Conservation (phyloP, 768 basidiomycete species). For the Phallus indusiatus region DNA sequence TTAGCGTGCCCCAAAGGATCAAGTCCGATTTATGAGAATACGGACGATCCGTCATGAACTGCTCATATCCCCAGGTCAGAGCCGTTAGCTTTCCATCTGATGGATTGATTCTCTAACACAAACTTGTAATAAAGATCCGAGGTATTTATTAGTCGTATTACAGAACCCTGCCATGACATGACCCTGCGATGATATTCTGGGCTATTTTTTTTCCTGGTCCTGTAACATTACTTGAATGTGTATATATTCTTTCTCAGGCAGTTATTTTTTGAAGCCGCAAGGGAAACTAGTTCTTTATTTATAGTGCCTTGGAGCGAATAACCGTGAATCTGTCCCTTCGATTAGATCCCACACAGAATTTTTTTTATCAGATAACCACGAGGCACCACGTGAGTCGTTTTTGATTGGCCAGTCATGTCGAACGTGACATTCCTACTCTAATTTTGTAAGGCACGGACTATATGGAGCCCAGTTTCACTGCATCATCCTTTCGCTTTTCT, state of each 20-base stretch:
- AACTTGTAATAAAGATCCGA: slow-evolving; percentile 44
- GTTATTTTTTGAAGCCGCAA: too few species aligned
- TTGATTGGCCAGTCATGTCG: background rate
- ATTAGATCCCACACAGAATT: background rate
- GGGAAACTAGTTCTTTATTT: too few species aligned
- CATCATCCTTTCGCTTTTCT: background rate
- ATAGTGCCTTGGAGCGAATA: background rate
- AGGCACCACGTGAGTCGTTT: background rate
- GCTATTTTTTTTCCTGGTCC: too few species aligned
- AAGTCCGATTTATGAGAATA: slow-evolving; percentile 81
- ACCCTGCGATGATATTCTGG: background rate
- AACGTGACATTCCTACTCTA: background rate
- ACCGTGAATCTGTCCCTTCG: background rate
- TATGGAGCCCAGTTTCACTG: too few species aligned
- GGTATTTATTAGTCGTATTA: slow-evolving; percentile 74
- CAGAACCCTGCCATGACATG: slow-evolving; percentile 56
- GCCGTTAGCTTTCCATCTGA: background rate
- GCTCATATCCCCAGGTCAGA: slow-evolving; percentile 86
- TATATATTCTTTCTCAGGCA: too few species aligned
- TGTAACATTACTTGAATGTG: too few species aligned
- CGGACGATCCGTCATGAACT: slow-evolving; percentile 86
- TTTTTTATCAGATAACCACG: background rate
- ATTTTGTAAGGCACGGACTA: background rate
- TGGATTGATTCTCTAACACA: background rate
- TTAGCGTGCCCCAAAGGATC: slow-evolving; percentile 44